Base-by-base conservation (phyloP, 2,329 filamentous ascomycete genomes). In the Colletotrichum camelliae region DNA sequence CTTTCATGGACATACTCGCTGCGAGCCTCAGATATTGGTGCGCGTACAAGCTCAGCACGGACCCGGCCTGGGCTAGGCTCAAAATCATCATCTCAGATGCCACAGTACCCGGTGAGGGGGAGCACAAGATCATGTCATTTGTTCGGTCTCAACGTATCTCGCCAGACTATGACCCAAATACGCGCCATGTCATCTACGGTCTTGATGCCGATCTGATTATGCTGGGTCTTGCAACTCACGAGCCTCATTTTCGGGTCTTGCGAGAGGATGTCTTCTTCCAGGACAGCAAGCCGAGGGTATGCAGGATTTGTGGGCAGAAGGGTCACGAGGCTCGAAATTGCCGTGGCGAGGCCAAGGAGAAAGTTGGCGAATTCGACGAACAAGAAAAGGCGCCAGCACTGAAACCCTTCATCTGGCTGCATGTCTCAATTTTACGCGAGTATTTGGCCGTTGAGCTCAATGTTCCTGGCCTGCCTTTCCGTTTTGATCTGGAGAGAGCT, bases 101-200 rank as follows among this genome's bases (percentile, higher is more conserved):
- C 70, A 98, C 96, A 55, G 96, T 99, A 52, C 97, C 97, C 70
- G 97, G 97, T 82, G 97, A 99, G 87, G 97, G 97, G 83, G 97
- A 99, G 87, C 97, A 99, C 85, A 99, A 99, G 86, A 98, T 99
- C 82, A 99, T 99, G 97, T 93, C 97, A 80, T 99, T 98, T 84
- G 92, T 99, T 79, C 93, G 97, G 81, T 98, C 96, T 48, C 97
- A 99, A 85, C 93, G 97, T 81, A 92, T 94, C 66, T 97, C 95
- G 69, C 94, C 96, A 7, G 94, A 97, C 78, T 96, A 99, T 84
- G 94, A 99, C 81, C 97, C 97, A 29, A 98, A 99, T 84, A 98
- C 97, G 27, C 94, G 95, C 77, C 97, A 99, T 86, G 97, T 99
- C 81, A 98, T 99, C 77, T 99, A 99, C 83, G 97, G 97, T 66